Evolutionary conservation across 306 rosid species (phyloP), one percentile per base, ranked within the genome.

Genomic region (Quercus gilva): DNA sequence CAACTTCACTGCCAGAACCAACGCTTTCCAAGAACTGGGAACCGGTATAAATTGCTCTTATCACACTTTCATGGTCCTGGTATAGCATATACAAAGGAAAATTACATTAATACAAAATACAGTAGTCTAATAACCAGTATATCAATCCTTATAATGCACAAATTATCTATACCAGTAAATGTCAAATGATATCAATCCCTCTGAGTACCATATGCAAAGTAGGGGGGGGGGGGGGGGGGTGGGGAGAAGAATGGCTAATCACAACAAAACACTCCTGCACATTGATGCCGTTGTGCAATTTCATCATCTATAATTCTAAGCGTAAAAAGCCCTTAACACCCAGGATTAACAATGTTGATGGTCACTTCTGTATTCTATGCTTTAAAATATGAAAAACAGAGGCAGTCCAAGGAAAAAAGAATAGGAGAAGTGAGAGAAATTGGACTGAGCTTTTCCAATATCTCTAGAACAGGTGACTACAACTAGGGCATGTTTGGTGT

Each of bases 31-130:
- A 78, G 84, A 83, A 91, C 75, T 90, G 89, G 68, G 89, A 84
- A 80, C 99, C 99, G 10, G 94, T 90, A 74, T 93, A 95, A 80
- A 95, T 91, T 80, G 97, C 97, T 86, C 79, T 90, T 71, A 93
- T 85, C 86, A 83, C 91, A 72, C 83, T 93, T 81, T 90, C 90
- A 77, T 93, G 99, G 78, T 89, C 96, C 98, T 93, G 81, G 45
- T 80, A 83, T 57, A 79, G 52, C 3, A 26, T 55, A 59, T 33
- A 77, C 57, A 81, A 64, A 83, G 68, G 31, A 33, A 75, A 77
- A 51, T 70, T 31, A 64, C 56, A 77, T 78, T 70, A 81, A 65
- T 71, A 37, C 63, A 83, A 75, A 72, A 71, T 4, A 60, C 31
- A 15, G 72, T 6, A 82, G 79, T 64, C 15, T 55, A 41, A 80